These are phyloP conservation scores for Daldinia loculata DNA, from an alignment of 495 filamentous ascomycete species.

Conservation along the genomic window DNA sequence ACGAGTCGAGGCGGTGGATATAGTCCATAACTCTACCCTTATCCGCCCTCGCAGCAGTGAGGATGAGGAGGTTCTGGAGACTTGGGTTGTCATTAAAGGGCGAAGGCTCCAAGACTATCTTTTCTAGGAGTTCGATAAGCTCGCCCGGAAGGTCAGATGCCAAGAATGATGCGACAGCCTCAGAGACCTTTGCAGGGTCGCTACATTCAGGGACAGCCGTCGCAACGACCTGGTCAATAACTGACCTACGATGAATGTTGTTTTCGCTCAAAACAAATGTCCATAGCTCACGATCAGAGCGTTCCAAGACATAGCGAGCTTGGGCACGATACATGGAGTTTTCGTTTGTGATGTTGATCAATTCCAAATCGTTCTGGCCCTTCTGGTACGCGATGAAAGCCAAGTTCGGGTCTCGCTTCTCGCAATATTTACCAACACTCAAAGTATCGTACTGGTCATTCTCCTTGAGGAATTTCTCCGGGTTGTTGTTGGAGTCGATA, in stretches of 20 bases:
- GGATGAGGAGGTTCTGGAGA: slow-evolving; percentile 95
- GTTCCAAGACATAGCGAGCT: slow-evolving; percentile 91
- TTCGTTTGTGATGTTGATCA: slow-evolving; percentile 98
- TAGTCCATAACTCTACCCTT: slow-evolving; percentile 96
- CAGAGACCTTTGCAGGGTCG: slow-evolving; percentile 93
- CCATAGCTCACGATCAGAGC: slow-evolving; percentile 92
- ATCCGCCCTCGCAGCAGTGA: slow-evolving; percentile 96
- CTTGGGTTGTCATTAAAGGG: slow-evolving; percentile 96
- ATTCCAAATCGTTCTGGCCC: slow-evolving; percentile 95
- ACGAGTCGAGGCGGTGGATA: slow-evolving; percentile 88
- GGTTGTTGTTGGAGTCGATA: slow-evolving; percentile 99
- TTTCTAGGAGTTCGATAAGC: slow-evolving; percentile 96
- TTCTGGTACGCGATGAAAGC: slow-evolving; percentile 96
- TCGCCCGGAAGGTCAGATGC: slow-evolving; percentile 89
- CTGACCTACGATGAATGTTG: slow-evolving; percentile 89
- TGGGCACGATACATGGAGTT: slow-evolving; percentile 99
- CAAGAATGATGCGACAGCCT: slow-evolving; percentile 93
- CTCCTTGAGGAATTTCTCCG: slow-evolving; percentile 97
- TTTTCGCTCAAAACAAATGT: slow-evolving; percentile 92
- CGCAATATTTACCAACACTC: slow-evolving; percentile 96
- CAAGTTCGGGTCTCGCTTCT: slow-evolving; percentile 97
- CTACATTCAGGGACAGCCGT: slow-evolving; percentile 95
- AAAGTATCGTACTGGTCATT: slow-evolving; percentile 97
- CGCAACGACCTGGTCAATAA: slow-evolving; percentile 96
- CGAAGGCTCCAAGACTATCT: slow-evolving; percentile 98